Conservation (phyloP, 257 asterid genomes). For the Orobanche coerulescens region DNA sequence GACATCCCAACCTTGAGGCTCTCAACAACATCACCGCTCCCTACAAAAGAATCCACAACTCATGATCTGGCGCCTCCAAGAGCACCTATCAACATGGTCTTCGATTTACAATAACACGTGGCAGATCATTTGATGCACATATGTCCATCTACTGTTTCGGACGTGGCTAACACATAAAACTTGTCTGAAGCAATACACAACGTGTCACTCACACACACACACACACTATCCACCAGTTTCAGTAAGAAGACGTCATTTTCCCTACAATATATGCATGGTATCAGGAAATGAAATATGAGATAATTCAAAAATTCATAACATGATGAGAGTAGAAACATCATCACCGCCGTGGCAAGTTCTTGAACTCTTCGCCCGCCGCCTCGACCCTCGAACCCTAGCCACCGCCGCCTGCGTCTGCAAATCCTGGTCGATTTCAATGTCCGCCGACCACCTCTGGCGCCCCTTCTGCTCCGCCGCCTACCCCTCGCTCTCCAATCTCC, state of each 20-base stretch:
- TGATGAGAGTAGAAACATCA: too few species aligned
- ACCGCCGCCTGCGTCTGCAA: conserved; percentile 58
- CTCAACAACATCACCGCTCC: too few species aligned
- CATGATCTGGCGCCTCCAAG: too few species aligned
- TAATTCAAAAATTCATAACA: too few species aligned
- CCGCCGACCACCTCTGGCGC: conserved; percentile 72
- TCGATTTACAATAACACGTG: neutral
- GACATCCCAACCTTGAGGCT: too few species aligned
- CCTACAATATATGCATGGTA: too few species aligned
- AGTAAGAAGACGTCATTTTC: neutral
- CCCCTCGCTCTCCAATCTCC: conserved; percentile 65
- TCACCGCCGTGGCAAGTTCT: conserved; percentile 74
- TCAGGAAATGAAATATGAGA: too few species aligned
- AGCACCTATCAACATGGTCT: too few species aligned
- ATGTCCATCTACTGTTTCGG: neutral
- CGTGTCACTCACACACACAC: conserved; percentile 15
- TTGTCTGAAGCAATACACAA: conserved; percentile 4
- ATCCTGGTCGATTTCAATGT: conserved; percentile 55
- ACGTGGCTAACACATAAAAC: conserved; percentile 21
- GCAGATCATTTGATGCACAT: neutral
- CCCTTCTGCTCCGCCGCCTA: conserved; percentile 48
- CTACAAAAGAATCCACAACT: too few species aligned
- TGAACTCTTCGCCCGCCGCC: conserved; percentile 44
- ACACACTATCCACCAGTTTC: neutral
- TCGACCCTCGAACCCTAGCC: conserved; percentile 56